phyloP scores from a whole-genome alignment of 352 stramenopile species.

The Thraustotheca clavata region DNA sequence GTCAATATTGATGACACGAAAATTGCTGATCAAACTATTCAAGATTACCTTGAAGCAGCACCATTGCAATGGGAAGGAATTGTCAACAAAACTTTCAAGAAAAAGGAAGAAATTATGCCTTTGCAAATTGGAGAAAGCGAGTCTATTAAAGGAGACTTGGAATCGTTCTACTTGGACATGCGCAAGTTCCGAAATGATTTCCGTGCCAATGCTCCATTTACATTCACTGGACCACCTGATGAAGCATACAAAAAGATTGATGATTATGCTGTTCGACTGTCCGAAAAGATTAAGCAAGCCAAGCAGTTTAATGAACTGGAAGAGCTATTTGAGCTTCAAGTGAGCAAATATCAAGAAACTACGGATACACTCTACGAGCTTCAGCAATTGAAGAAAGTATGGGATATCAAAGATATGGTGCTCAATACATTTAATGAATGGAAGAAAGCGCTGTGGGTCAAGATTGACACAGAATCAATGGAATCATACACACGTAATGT shows the following conservation, averaged over 20 bases:
- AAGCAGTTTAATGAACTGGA: constrained; percentile 83
- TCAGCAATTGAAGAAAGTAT: constrained; percentile 81
- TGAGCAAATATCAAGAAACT: constrained; percentile 83
- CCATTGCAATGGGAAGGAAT: constrained; percentile 96
- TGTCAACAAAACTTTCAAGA: constrained; percentile 98
- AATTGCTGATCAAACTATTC: constrained; percentile 66
- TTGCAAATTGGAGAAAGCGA: constrained; percentile 95
- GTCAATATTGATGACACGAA: constrained; percentile 88
- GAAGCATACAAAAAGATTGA: constrained; percentile 84
- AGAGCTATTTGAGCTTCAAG: constrained; percentile 80
- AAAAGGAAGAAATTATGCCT: constrained; percentile 97
- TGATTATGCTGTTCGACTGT: constrained; percentile 47
- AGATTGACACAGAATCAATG: constrained; percentile 75
- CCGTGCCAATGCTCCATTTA: constrained; percentile 90
- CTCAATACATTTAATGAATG: constrained; percentile 77
- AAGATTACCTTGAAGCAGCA: constrained; percentile 92
- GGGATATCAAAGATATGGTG: constrained; percentile 79
- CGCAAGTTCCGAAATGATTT: constrained; percentile 94
- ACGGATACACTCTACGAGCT: constrained; percentile 82
- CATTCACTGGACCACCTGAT: constrained; percentile 72
- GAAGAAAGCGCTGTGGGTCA: constrained; percentile 74
- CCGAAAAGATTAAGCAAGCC: constrained; percentile 75
- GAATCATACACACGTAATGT: constrained; percentile 68
- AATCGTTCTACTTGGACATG: constrained; percentile 92
- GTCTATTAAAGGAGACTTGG: constrained; percentile 89